These are phyloP conservation scores for Limnomonas spitsbergensis DNA, from an alignment of 139 green algal genomes.

Conservation along the genomic window DNA sequence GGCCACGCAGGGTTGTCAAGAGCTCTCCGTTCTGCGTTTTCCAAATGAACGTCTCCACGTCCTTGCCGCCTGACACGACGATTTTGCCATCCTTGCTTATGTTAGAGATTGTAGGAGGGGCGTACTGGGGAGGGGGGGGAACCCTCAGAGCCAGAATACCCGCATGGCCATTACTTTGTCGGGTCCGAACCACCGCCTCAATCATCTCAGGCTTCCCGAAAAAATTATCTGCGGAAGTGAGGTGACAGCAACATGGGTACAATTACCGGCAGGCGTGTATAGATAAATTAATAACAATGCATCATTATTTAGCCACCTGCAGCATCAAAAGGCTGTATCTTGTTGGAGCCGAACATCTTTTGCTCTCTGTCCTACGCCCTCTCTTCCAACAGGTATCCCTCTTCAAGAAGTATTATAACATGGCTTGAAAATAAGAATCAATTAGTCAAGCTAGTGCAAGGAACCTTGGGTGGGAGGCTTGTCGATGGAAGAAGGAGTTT, in stretches of 20 bases:
- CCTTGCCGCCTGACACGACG: slow-evolving; percentile 35
- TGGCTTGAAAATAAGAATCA: too few species aligned
- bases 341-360: slow-evolving; percentile 8
- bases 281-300: neutral
- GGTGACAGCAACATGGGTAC: neutral
- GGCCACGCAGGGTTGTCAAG: slow-evolving; percentile 36
- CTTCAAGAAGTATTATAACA: too few species aligned
- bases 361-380: too few species aligned
- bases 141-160: slow-evolving; percentile 37
- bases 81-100: slow-evolving; percentile 45
- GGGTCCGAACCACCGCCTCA: neutral
- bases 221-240: slow-evolving; percentile 24
- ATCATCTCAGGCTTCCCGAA: slow-evolving; percentile 27
- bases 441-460: too few species aligned
- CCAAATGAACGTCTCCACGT: slow-evolving; percentile 49
- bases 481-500: neutral
- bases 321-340: slow-evolving; percentile 14
- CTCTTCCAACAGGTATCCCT: too few species aligned
- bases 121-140: slow-evolving; percentile 40
- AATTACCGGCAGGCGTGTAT: neutral
- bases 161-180: neutral
- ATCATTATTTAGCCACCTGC: neutral
- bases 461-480: too few species aligned
- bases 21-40: slow-evolving; percentile 34
- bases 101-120: slow-evolving; percentile 23